Evolutionary conservation across 2,329 filamentous ascomycete species (phyloP).

Genomic region (Metarhizium humberi): DNA sequence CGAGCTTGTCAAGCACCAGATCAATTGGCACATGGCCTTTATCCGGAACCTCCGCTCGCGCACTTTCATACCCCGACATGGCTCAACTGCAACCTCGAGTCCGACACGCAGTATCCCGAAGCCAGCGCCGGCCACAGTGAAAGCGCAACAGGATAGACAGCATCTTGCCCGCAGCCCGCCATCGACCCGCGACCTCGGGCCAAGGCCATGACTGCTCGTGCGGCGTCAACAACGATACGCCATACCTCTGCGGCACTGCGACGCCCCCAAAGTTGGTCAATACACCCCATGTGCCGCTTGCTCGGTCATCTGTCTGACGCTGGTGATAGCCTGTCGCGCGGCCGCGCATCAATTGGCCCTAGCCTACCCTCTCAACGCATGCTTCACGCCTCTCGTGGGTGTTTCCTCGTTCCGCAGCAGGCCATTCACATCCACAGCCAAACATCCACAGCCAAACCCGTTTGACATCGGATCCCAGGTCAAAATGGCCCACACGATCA

Average conservation of each 20-base stretch:
- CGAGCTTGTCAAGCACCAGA: too few species aligned
- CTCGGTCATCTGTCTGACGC: not conserved
- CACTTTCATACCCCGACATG: not conserved
- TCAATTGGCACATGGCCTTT: not conserved
- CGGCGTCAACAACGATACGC: not conserved
- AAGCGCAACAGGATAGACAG: too few species aligned
- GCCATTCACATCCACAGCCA: not conserved
- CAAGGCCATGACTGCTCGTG: not conserved
- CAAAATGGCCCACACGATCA: conserved; percentile 7
- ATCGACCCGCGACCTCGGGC: not conserved
- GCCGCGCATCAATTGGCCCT: not conserved
- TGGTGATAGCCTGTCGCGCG: not conserved
- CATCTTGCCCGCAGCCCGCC: too few species aligned
- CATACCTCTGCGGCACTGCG: not conserved
- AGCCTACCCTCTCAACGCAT: not conserved
- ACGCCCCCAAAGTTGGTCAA: not conserved
- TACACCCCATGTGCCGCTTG: not conserved
- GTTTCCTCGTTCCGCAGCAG: not conserved
- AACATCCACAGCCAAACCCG: not conserved
- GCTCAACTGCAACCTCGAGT: too few species aligned
- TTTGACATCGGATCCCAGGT: not conserved
- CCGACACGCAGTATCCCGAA: too few species aligned
- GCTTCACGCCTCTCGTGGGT: not conserved
- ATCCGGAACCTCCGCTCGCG: not conserved
- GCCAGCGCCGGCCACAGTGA: too few species aligned